phyloP scores from a whole-genome alignment of 192 early-diverging fungal genomes.

The Backusella macrospora region DNA sequence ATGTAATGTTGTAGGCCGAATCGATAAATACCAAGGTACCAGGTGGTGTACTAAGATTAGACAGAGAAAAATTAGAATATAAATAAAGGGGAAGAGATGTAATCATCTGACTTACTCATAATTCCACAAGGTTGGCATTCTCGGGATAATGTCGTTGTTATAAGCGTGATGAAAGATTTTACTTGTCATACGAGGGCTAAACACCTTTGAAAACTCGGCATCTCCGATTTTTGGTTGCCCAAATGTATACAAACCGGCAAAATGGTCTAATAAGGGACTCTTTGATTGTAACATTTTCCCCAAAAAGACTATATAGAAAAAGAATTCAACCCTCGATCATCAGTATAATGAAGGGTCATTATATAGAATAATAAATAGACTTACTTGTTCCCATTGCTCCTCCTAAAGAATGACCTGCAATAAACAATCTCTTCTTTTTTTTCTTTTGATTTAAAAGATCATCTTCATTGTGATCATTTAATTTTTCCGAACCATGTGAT shows the following conservation, averaged over 20 bases:
- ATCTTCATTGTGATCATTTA: neutral
- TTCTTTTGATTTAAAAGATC: slow-evolving; percentile 1
- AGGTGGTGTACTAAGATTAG: slow-evolving; percentile 55
- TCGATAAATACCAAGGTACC: slow-evolving; percentile 60
- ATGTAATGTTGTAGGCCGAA: slow-evolving; percentile 43
- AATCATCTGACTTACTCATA: slow-evolving; percentile 10
- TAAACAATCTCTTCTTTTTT: slow-evolving; percentile 51
- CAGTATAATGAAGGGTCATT: neutral
- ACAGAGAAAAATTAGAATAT: neutral
- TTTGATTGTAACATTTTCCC: slow-evolving; percentile 57
- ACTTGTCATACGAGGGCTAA: slow-evolving; percentile 46
- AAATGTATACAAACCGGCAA: slow-evolving; percentile 58
- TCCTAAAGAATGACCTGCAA: slow-evolving; percentile 54
- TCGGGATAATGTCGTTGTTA: slow-evolving; percentile 48
- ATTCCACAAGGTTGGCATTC: neutral
- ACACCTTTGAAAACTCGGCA: slow-evolving; percentile 51
- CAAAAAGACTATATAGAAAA: slow-evolving; percentile 42
- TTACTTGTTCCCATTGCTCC: slow-evolving; percentile 53
- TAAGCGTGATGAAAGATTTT: slow-evolving; percentile 61
- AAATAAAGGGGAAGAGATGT: neutral
- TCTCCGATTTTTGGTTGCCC: slow-evolving; percentile 56
- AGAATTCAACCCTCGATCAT: neutral
- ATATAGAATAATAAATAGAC: neutral
- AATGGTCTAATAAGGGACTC: slow-evolving; percentile 49
- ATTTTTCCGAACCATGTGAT: slow-evolving; percentile 6